These are phyloP conservation scores for Saccharomycodes ludwigii DNA, from an alignment of 805 yeast species.

Conservation along the genomic window DNA sequence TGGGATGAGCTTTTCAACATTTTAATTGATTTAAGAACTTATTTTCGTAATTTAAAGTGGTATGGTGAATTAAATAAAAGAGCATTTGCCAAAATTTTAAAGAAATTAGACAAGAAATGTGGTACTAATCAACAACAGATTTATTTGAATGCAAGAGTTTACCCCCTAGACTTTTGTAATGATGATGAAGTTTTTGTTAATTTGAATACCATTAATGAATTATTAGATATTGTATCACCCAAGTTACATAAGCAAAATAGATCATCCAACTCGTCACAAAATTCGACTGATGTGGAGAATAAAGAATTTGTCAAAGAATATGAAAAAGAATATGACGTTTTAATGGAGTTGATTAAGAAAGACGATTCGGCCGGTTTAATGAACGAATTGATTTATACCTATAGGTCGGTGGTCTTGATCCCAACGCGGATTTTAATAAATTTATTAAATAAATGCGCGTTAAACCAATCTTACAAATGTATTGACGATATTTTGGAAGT, in stretches of 20 bases:
- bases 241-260: too few species aligned
- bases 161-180: conserved; percentile 67
- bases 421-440: conserved; percentile 47
- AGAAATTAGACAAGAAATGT: conserved; percentile 78
- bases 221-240: conserved; percentile 41
- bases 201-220: conserved; percentile 39
- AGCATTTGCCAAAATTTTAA: conserved; percentile 79
- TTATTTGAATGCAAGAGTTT: conserved; percentile 55
- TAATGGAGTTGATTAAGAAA: conserved; percentile 18
- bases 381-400: conserved; percentile 30
- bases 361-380: conserved; percentile 36
- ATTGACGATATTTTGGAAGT: conserved; percentile 42
- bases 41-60: conserved; percentile 81
- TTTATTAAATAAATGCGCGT: conserved; percentile 52
- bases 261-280: too few species aligned
- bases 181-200: conserved; percentile 46
- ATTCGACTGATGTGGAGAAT: too few species aligned
- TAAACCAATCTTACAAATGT: conserved; percentile 40
- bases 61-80: conserved; percentile 85
- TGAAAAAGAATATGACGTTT: conserved; percentile 4
- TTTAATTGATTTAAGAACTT: conserved; percentile 61
- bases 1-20: conserved; percentile 52
- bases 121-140: conserved; percentile 44
- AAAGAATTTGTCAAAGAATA: conserved; percentile 5
- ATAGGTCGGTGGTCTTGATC: conserved; percentile 34